phyloP scores from a whole-genome alignment of 2,329 filamentous ascomycete species.

The Neopestalotiopsis sp. region DNA sequence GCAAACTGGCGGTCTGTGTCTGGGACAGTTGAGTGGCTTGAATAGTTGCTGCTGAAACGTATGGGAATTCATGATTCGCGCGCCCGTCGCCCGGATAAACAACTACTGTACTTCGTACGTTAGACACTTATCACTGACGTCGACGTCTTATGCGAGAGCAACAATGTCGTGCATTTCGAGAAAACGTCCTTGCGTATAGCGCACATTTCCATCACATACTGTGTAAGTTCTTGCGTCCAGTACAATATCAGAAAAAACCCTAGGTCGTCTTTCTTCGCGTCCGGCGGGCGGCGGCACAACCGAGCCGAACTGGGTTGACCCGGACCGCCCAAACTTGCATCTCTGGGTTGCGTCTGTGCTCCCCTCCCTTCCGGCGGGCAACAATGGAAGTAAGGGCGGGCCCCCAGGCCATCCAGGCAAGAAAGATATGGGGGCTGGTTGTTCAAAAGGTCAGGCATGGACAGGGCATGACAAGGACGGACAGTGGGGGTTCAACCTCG shows the following conservation, averaged over 20 bases:
- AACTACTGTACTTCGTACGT: neutral
- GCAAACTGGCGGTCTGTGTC: conserved; percentile 3
- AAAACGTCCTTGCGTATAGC: neutral
- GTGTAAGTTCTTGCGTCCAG: too few relatives aligned
- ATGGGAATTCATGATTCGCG: neutral
- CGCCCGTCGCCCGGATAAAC: neutral
- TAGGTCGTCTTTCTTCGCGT: neutral
- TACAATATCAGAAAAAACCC: neutral
- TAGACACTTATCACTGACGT: neutral
- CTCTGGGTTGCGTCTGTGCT: conserved; percentile 2
- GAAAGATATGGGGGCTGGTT: neutral
- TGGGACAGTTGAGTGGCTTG: neutral
- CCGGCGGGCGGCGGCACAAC: neutral
- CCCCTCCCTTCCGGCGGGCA: neutral
- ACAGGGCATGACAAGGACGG: too few relatives aligned
- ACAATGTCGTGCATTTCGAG: neutral
- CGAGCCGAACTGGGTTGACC: neutral
- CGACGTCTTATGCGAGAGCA: neutral
- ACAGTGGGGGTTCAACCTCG: too few relatives aligned
- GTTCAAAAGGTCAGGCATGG: neutral
- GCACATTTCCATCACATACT: too few relatives aligned
- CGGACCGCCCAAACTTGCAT: neutral
- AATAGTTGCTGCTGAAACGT: too few relatives aligned
- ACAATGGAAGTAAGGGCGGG: too few relatives aligned
- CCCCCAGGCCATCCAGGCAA: too few relatives aligned